phyloP scores from a whole-genome alignment of 1,284 basidiomycete genomes.

The Ceratobasidium sp. region DNA sequence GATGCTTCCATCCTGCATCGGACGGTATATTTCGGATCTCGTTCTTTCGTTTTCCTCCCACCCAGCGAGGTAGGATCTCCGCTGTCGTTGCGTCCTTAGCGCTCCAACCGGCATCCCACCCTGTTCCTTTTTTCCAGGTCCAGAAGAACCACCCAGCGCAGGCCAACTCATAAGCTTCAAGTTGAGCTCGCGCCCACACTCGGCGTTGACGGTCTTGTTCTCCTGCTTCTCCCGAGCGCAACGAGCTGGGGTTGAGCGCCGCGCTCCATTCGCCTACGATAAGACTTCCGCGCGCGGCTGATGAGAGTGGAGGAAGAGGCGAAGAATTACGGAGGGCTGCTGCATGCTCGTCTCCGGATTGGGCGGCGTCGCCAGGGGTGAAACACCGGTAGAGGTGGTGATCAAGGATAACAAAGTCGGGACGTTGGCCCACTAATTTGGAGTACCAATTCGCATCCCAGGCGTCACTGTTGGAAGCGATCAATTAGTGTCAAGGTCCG shows the following conservation, averaged over 20 bases:
- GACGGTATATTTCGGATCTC: conserved; percentile 50
- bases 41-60: conserved; percentile 57
- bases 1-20: conserved; percentile 57
- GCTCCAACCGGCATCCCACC: conserved; percentile 83
- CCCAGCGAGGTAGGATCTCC: conserved; percentile 70
- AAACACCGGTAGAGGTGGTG: conserved; percentile 92
- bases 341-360: conserved; percentile 72
- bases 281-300: conserved; percentile 69
- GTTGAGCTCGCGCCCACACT: conserved; percentile 74
- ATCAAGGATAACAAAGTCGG: conserved; percentile 75
- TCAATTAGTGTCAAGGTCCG: background rate
- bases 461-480: conserved; percentile 65
- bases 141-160: conserved; percentile 90
- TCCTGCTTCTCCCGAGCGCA: conserved; percentile 64
- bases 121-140: conserved; percentile 84
- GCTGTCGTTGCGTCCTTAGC: conserved; percentile 76
- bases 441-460: conserved; percentile 83
- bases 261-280: conserved; percentile 90
- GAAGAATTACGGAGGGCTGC: conserved; percentile 61
- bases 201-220: conserved; percentile 64
- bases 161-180: conserved; percentile 73
- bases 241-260: conserved; percentile 77
- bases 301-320: conserved; percentile 61
- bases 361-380: conserved; percentile 69
- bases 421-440: conserved; percentile 62